Percentiles rank a stretch among this genome's conserved stretches.
These are phyloP conservation scores for Chenopodium album DNA, from an alignment of 148 eudicot genomes.

Conservation along the genomic window DNA sequence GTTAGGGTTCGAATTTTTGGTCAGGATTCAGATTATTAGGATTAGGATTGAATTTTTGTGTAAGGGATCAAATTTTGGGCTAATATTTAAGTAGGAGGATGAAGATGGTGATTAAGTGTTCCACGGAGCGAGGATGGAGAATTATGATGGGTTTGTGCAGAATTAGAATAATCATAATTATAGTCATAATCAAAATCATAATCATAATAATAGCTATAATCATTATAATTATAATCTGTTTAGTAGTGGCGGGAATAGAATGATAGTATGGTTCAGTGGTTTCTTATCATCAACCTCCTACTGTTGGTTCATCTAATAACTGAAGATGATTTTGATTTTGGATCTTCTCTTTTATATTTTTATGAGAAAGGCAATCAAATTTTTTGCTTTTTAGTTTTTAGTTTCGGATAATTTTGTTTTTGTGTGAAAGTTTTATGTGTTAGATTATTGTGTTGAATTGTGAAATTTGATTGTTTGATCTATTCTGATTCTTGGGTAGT, in stretches of 20 bases:
- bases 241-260: slow-evolving; percentile 13
- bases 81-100: no score
- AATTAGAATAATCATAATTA: neutral
- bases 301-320: slow-evolving; percentile 8
- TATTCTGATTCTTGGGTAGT: neutral
- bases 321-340: slow-evolving; percentile 1
- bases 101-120: no score
- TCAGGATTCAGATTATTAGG: no score
- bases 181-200: neutral
- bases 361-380: slow-evolving; percentile 1
- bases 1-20: no score
- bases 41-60: no score
- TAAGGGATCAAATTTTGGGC: no score
- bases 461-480: neutral
- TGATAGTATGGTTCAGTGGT: slow-evolving; percentile 17
- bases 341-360: neutral
- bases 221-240: neutral
- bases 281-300: slow-evolving; percentile 13
- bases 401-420: neutral
- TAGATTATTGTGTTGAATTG: neutral
- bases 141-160: slow-evolving; percentile 9
- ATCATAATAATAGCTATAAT: neutral
- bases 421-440: neutral
- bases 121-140: neutral
- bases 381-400: neutral